A percentile compares a stretch with the other conserved stretches of the same genome.
Conservation (phyloP, 176 grass and related monocot species). For the Guadua angustifolia region DNA sequence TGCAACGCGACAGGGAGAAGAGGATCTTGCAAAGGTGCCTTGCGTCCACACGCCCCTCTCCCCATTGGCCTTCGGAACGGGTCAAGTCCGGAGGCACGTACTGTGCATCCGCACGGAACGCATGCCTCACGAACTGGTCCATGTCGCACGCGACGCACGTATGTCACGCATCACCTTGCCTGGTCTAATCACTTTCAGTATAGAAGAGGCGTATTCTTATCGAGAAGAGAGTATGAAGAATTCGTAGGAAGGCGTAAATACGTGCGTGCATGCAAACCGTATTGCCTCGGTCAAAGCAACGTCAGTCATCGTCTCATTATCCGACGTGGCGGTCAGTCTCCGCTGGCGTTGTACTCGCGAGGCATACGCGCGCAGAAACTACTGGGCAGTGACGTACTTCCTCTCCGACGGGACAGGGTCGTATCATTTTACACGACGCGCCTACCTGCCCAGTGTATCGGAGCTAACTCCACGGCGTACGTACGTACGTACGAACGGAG, state of each 20-base stretch:
- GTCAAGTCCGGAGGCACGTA: not conserved
- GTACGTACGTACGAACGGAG: not conserved
- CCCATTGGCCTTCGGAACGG: slow-evolving; percentile 18
- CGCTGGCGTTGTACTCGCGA: not conserved
- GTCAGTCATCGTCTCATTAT: not conserved
- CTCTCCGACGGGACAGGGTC: not conserved
- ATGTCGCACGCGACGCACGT: not conserved
- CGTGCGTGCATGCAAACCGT: not conserved
- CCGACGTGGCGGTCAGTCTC: not conserved
- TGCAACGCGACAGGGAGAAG: not conserved
- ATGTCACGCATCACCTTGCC: not conserved
- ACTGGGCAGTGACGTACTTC: not conserved
- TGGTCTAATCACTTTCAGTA: not conserved
- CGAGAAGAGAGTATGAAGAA: no score
- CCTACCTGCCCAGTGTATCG: not conserved
- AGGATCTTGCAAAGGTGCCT: slow-evolving; percentile 19
- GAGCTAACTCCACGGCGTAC: not conserved
- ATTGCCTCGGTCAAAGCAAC: not conserved
- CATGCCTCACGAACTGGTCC: not conserved
- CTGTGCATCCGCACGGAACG: not conserved
- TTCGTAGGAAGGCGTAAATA: not conserved
- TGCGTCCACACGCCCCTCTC: slow-evolving; percentile 30
- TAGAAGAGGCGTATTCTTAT: not conserved
- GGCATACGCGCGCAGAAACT: not conserved
- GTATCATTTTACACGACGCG: not conserved